Conservation (phyloP, 257 asterid species). For the Capsicum chinense region DNA sequence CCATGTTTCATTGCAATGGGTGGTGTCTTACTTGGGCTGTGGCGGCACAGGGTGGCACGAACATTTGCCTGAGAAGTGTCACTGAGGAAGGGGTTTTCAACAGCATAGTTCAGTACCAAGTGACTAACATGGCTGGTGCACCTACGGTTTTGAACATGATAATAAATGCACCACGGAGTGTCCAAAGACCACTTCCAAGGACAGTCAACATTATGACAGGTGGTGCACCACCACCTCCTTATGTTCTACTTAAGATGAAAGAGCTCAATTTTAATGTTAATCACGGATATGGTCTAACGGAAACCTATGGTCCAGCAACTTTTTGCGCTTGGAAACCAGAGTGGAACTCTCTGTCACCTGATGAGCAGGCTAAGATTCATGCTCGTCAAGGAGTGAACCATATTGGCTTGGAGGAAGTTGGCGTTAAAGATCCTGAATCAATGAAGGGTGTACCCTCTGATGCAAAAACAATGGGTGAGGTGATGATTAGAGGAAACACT, state of each 20-base stretch:
- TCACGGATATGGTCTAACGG: conserved; percentile 13
- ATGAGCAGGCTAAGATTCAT: conserved; percentile 24
- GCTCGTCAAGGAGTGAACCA: conserved; percentile 31
- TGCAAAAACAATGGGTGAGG: conserved; percentile 27
- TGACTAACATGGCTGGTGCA: conserved; percentile 22
- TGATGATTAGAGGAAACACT: conserved; percentile 24
- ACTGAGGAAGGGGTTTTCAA: conserved; percentile 2
- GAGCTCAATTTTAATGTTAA: background rate
- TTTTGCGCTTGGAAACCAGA: conserved; percentile 19
- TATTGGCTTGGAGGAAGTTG: background rate
- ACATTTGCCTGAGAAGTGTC: conserved; percentile 22
- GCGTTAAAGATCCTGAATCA: conserved; percentile 20
- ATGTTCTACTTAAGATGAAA: conserved; percentile 13
- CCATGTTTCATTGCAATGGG: conserved; percentile 25
- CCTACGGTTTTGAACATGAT: conserved; percentile 17
- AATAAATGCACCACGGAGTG: conserved; percentile 14
- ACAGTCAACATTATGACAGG: background rate
- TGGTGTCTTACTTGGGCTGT: conserved; percentile 26
- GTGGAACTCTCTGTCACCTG: conserved; percentile 20
- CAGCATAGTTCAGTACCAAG: conserved; percentile 17
- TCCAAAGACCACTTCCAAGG: conserved; percentile 4
- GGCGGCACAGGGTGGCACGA: conserved; percentile 25
- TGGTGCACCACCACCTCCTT: conserved; percentile 25
- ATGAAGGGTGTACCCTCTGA: conserved; percentile 25
- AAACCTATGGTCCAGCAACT: conserved; percentile 29